Evolutionary conservation across 169 alveolate genomes (phyloP), one percentile per base, ranked within the genome.

Genomic region (Plasmodium yoelii): DNA sequence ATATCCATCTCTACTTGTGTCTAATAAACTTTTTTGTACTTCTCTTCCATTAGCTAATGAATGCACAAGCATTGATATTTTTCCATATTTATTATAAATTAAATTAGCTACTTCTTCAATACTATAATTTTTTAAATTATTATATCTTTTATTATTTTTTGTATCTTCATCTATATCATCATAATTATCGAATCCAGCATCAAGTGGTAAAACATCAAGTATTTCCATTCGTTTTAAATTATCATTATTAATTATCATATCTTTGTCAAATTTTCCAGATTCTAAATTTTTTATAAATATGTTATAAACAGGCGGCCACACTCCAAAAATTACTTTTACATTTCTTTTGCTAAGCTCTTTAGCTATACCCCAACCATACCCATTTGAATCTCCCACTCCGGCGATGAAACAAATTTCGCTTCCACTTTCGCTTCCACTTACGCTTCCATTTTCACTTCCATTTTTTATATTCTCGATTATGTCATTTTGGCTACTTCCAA

Each of bases 1-100:
- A 70, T 94, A 94, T 49, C 96, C 96, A 71, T 75, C 87, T 42
- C 96, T 72, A 87, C 92, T 73, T n/a, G 96, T 94, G 39, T 94
- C 94, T 46, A 94, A 91, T 69, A 94, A 82, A 9, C 93, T 93
- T 87, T 82, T 91, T 55, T 94, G 91, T 63, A 94, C 96, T 90
- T 94, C 96, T 19, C 94, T 94, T 5, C 94, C 96, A 56, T 94
- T 94, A 6, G 96, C 96, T 65, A 94, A 88, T 34, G 96, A 91
- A 70, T 94, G 96, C 67, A 94, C 96, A 53, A 94, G 90, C 60
- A 93, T 91, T 60, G 82, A 93, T 61, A 94, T 92, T 46, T 84
- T 65, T n/a, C 94, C 94, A 28, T 69, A 80, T 42, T 86, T 93
- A 7, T 44, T 47, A 80, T 74, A 73, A 7, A 92, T 90, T 53